A percentile compares a stretch with the other conserved stretches of the same genome.
These are phyloP conservation scores for Echinochloa phyllopogon DNA, from an alignment of 176 grass and related monocot species.

Conservation along the genomic window DNA sequence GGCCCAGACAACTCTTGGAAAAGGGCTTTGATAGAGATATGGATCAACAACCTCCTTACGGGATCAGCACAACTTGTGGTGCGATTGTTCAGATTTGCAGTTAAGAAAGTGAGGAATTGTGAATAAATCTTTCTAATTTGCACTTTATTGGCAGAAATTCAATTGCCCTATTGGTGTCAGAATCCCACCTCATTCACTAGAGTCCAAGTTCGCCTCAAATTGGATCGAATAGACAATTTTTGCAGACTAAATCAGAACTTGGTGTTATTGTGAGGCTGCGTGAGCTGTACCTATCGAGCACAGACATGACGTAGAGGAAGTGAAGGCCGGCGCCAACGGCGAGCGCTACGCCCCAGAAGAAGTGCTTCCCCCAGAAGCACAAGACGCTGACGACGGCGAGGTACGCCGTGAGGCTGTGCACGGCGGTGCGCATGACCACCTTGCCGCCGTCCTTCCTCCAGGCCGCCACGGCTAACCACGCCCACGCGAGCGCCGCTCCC, in stretches of 20 bases:
- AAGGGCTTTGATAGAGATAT: not conserved
- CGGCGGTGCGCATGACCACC: constrained; percentile 74
- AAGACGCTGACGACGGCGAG: constrained; percentile 87
- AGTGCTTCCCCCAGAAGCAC: constrained; percentile 91
- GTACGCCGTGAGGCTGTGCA: constrained; percentile 89
- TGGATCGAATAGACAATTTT: not conserved
- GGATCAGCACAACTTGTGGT: not conserved
- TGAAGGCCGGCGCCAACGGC: constrained; percentile 80
- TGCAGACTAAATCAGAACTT: not conserved
- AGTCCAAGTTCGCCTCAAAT: constrained; percentile 38
- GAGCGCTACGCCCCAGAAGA: constrained; percentile 91
- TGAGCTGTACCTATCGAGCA: constrained; percentile 77
- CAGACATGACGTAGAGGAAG: constrained; percentile 95
- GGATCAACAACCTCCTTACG: not conserved
- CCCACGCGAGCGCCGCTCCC: constrained; percentile 63
- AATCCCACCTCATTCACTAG: constrained; percentile 23
- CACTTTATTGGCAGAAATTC: constrained; percentile 8
- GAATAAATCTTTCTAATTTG: constrained; percentile 19
- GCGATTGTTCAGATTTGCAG: not conserved
- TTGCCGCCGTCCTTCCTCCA: constrained; percentile 51
- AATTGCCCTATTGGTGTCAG: not conserved
- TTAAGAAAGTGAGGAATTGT: not conserved
- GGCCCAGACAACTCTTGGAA: not conserved
- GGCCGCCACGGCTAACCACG: constrained; percentile 62
- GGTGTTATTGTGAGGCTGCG: not conserved